Percentiles rank a stretch among this genome's conserved stretches.
phyloP scores from a whole-genome alignment of 2,329 filamentous ascomycete species.

The Truncatella angustata region DNA sequence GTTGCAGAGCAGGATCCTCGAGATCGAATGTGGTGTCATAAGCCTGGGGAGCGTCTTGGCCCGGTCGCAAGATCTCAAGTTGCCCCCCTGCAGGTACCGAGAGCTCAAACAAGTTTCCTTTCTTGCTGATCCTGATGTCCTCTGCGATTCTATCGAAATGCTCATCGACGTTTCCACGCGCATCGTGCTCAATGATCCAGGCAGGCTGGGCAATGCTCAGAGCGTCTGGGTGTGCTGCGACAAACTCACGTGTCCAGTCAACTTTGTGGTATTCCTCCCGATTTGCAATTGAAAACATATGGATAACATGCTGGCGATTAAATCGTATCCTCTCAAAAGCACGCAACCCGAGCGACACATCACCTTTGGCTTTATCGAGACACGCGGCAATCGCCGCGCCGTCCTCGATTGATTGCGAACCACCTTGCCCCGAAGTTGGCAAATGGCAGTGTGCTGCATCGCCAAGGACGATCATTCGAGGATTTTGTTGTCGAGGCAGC shows the following conservation, averaged over 20 bases:
- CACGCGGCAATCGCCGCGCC: constrained; percentile 29
- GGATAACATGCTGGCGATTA: constrained; percentile 15
- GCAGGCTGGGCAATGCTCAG: constrained; percentile 29
- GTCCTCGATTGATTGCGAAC: constrained; percentile 33
- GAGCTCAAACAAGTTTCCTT: neutral
- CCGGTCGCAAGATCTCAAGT: neutral
- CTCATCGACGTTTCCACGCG: constrained; percentile 33
- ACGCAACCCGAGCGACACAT: constrained; percentile 23
- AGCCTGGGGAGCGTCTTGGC: neutral
- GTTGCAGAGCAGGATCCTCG: neutral
- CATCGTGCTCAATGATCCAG: constrained; percentile 36
- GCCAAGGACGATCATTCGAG: constrained; percentile 29
- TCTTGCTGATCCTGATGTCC: neutral
- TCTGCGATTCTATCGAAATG: constrained; percentile 16
- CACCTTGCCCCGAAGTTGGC: constrained; percentile 31
- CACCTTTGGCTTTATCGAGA: constrained; percentile 20
- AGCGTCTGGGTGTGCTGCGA: constrained; percentile 28
- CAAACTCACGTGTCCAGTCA: constrained; percentile 24
- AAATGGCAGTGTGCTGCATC: constrained; percentile 34
- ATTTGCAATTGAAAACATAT: constrained; percentile 17
- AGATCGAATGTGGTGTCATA: neutral
- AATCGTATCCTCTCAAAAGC: constrained; percentile 28
- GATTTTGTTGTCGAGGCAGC: constrained; percentile 20
- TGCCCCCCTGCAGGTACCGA: constrained; percentile 3
- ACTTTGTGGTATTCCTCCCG: constrained; percentile 38